Evolutionary conservation across 768 basidiomycete species (phyloP).

Genomic region (Cystobasidium ongulense): DNA sequence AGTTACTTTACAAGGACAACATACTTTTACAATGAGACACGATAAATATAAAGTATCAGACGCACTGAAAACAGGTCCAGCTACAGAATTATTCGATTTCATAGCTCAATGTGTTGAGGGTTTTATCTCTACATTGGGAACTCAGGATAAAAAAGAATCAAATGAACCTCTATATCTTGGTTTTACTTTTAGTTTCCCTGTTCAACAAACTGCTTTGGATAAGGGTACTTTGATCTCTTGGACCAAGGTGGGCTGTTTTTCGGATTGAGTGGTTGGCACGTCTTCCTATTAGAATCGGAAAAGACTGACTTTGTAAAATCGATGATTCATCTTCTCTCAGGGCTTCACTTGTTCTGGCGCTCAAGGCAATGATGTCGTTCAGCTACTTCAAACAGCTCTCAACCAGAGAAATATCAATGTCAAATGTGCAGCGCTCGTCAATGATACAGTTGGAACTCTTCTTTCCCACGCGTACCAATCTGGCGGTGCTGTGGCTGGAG

Average conservation of each 20-base stretch:
- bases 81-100: slow-evolving; percentile 81
- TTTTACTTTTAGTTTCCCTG: slow-evolving; percentile 75
- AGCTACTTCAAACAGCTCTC: slow-evolving; percentile 82
- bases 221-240: slow-evolving; percentile 76
- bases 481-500: slow-evolving; percentile 73
- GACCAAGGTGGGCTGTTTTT: slow-evolving; percentile 40
- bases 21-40: slow-evolving; percentile 79
- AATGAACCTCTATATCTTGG: slow-evolving; percentile 57
- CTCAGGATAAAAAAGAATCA: slow-evolving; percentile 44
- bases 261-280: too few species aligned
- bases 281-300: slow-evolving; percentile 41
- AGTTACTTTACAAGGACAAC: slow-evolving; percentile 78
- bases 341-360: slow-evolving; percentile 90
- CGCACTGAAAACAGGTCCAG: slow-evolving; percentile 84
- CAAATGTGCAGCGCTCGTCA: slow-evolving; percentile 81
- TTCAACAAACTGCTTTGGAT: slow-evolving; percentile 87
- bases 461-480: slow-evolving; percentile 87
- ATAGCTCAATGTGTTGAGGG: slow-evolving; percentile 93
- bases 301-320: slow-evolving; percentile 51
- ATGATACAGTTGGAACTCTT: slow-evolving; percentile 93
- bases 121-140: slow-evolving; percentile 64
- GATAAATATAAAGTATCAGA: slow-evolving; percentile 97
- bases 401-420: slow-evolving; percentile 87
- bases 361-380: slow-evolving; percentile 77
- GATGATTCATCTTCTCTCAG: neutral